Evolutionary conservation across 1,284 basidiomycete genomes (phyloP).

Genomic region (Trichosporon faecale): DNA sequence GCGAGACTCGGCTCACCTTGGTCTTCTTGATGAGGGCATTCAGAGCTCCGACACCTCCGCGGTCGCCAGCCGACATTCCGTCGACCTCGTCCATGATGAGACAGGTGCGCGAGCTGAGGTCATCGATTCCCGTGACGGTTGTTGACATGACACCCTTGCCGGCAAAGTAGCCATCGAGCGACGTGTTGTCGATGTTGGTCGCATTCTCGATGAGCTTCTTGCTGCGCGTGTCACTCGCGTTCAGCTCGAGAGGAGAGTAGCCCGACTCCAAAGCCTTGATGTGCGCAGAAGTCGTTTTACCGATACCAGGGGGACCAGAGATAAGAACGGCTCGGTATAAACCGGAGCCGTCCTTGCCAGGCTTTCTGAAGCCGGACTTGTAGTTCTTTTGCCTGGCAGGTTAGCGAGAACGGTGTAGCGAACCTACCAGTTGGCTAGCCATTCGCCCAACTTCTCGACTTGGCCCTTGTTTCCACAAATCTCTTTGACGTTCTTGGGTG

Average conservation of each 20-base stretch:
- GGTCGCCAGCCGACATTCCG: constrained; percentile 96
- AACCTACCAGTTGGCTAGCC: constrained; percentile 81
- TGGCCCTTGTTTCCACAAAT: constrained; percentile 91
- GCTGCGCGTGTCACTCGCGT: constrained; percentile 91
- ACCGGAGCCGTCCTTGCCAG: constrained; percentile 86
- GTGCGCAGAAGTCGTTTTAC: constrained; percentile 96
- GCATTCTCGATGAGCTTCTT: constrained; percentile 95
- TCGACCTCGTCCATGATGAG: constrained; percentile 99
- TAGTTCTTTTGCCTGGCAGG: constrained; percentile 66
- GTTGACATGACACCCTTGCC: constrained; percentile 61
- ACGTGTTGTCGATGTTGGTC: constrained; percentile 82
- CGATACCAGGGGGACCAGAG: constrained; percentile 91
- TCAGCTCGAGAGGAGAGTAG: constrained; percentile 88
- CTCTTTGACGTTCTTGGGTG: constrained; percentile 80
- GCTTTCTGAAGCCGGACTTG: constrained; percentile 82
- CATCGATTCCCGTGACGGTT: constrained; percentile 63
- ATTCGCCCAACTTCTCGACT: constrained; percentile 80
- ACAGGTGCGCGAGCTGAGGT: constrained; percentile 74
- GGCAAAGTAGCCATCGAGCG: constrained; percentile 80
- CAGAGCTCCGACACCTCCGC: constrained; percentile 91
- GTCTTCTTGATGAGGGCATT: constrained; percentile 92
- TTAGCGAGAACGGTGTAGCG: background rate
- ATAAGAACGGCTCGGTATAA: constrained; percentile 82
- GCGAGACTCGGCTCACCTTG: constrained; percentile 57
- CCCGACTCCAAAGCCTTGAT: constrained; percentile 83